Conservation (phyloP, 1,284 basidiomycete species). For the Cystobasidiaceae sp. region DNA sequence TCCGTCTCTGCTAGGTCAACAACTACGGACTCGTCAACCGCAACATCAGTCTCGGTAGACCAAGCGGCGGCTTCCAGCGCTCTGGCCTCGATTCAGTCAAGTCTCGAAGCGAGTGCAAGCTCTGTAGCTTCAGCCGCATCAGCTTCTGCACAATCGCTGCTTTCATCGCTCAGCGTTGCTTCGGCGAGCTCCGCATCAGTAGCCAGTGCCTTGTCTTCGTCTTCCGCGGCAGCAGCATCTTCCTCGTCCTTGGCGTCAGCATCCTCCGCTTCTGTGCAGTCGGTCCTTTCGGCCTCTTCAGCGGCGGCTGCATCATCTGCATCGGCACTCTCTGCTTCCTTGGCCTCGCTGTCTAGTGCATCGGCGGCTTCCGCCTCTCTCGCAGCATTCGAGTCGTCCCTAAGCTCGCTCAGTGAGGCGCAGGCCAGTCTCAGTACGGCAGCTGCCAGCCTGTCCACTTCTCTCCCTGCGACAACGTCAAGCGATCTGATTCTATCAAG, state of each 20-base stretch:
- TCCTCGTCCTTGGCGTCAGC: background rate
- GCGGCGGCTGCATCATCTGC: constrained; percentile 9
- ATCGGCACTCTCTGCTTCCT: constrained; percentile 9
- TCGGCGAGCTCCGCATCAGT: constrained; percentile 11
- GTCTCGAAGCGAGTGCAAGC: constrained; percentile 15
- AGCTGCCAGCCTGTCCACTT: background rate
- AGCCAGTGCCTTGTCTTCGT: background rate
- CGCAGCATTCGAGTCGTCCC: background rate
- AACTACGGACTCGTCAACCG: background rate
- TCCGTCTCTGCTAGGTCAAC: background rate
- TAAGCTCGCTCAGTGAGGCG: background rate
- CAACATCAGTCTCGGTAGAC: background rate
- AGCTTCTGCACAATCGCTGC: constrained; percentile 23
- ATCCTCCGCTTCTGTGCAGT: constrained; percentile 6
- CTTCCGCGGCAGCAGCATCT: background rate
- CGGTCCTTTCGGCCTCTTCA: background rate
- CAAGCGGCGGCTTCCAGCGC: constrained; percentile 6
- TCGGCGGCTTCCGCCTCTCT: constrained; percentile 1
- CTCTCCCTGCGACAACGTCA: background rate
- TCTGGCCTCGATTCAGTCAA: constrained; percentile 16
- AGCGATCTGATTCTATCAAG: too few species aligned
- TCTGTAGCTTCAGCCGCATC: constrained; percentile 17
- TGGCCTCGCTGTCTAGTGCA: background rate
- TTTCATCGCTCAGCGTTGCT: constrained; percentile 5
- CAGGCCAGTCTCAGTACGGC: constrained; percentile 1